Evolutionary conservation across 441 rosid species (phyloP), one percentile per base, ranked within the genome.

Genomic region (Adansonia grandidieri): DNA sequence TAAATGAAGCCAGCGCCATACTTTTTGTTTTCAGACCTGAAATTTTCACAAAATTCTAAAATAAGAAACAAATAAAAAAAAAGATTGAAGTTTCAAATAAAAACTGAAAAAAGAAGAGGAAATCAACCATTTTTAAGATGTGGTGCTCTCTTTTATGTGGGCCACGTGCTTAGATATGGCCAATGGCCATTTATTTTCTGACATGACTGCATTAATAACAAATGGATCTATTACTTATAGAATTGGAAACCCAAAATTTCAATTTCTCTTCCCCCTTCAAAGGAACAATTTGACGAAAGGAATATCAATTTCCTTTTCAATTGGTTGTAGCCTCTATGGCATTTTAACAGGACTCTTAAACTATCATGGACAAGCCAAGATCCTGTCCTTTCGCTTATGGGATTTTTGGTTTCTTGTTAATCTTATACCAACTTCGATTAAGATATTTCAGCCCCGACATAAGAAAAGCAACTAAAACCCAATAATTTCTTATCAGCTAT

Each of bases 161-260:
- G 81, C 79, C 88, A 85, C 67, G 77, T 24, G 74, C 65, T 79
- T 79, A 69, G 73, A 77, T 65, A 78, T 78, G 78, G 80, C 14
- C 74, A 24, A 2, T 14, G 20, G 44, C 7, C 71, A 75, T 82
- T 81, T 24, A 84, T 71, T 82, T 58, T 72, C 40, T 37, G 14
- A 1, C 20, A 48, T 63, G 71, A 63, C 71, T 22, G 5, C 13
- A 61, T 32, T 51, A 51, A 71, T 28, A 51, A 71, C n/a, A 61
- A n/a, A n/a, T 71, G 44, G 9, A 6, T 50, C 13, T 51, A 51
- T 51, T 15, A 47, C 37, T 32, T 28, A 47, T n/a, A 28, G 47
- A 51, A 56, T 28, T 51, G 61, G 13, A 15, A 45, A 28, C 6
- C 7, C 62, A 32, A 53, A 24, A n/a, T 54, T 71, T 69, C 58